phyloP scores from a whole-genome alignment of 2,329 filamentous ascomycete genomes.

The Claviceps arundinis region DNA sequence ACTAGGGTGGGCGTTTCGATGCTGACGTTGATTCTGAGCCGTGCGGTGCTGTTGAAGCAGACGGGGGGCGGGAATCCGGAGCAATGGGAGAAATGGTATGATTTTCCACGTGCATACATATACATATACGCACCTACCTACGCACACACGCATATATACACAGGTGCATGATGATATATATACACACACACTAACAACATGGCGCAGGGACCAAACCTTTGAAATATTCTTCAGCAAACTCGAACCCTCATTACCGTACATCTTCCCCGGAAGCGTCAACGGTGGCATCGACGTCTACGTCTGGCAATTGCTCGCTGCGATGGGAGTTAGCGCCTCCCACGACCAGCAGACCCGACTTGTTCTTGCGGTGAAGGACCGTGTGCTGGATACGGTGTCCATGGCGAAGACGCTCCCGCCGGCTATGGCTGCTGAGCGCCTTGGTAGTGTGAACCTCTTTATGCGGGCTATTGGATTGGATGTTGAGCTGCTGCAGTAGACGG shows the following conservation, averaged over 20 bases:
- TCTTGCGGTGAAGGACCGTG: slow-evolving; percentile 90
- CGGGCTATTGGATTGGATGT: slow-evolving; percentile 97
- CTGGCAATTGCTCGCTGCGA: slow-evolving; percentile 93
- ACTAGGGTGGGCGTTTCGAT: slow-evolving; percentile 82
- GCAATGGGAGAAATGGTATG: slow-evolving; percentile 69
- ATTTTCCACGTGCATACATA: slow-evolving; percentile 3
- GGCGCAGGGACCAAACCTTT: slow-evolving; percentile 56
- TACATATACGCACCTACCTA: neutral
- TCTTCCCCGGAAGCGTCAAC: slow-evolving; percentile 87
- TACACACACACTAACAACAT: slow-evolving; percentile 10
- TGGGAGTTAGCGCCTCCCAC: slow-evolving; percentile 83
- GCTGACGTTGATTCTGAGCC: slow-evolving; percentile 85
- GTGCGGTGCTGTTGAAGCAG: slow-evolving; percentile 87
- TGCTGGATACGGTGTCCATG: slow-evolving; percentile 85
- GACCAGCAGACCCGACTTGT: slow-evolving; percentile 94
- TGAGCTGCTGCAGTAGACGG: slow-evolving; percentile 42
- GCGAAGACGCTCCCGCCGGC: slow-evolving; percentile 81
- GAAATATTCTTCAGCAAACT: slow-evolving; percentile 76
- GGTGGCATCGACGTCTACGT: slow-evolving; percentile 90
- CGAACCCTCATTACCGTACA: slow-evolving; percentile 67
- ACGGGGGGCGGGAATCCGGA: slow-evolving; percentile 54
- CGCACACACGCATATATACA: slow-evolving; percentile 9
- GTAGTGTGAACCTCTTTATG: slow-evolving; percentile 97
- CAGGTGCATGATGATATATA: too few species aligned
- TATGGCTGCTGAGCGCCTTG: slow-evolving; percentile 69